A percentile compares a stretch with the other conserved stretches of the same genome.
Evolutionary conservation across 2,329 filamentous ascomycete genomes (phyloP).

Genomic region (Cladosporium sphaerospermum): DNA sequence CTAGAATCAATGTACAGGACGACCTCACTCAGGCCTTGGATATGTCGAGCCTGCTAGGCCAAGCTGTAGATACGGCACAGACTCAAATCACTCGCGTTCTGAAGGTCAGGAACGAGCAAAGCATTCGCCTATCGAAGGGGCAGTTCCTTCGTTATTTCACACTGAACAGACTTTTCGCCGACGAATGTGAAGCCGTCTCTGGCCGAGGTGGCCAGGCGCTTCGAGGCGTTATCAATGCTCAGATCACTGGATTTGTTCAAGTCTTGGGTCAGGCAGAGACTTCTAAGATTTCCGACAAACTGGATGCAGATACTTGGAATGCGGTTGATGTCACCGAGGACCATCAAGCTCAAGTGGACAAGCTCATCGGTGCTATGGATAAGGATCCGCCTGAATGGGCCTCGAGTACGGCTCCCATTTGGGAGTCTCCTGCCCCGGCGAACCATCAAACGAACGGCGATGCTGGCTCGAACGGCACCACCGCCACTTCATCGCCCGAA

Average conservation of each 20-base stretch:
- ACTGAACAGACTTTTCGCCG: constrained; percentile 74
- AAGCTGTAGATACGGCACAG: constrained; percentile 74
- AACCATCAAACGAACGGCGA: constrained; percentile 24
- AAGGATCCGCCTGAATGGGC: constrained; percentile 64
- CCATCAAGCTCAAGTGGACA: constrained; percentile 54
- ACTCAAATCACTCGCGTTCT: constrained; percentile 67
- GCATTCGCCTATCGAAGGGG: constrained; percentile 58
- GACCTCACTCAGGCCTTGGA: constrained; percentile 72
- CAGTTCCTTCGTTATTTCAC: constrained; percentile 77
- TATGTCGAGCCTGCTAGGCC: constrained; percentile 68
- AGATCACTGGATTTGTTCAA: constrained; percentile 75
- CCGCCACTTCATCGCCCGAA: not conserved
- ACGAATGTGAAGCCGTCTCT: constrained; percentile 79
- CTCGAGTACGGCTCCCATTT: constrained; percentile 46
- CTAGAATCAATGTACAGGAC: constrained; percentile 48
- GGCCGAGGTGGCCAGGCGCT: constrained; percentile 68
- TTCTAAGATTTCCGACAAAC: constrained; percentile 65
- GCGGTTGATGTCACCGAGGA: constrained; percentile 66
- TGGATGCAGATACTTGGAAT: constrained; percentile 77
- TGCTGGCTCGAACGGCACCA: constrained; percentile 18
- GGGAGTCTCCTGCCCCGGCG: constrained; percentile 36
- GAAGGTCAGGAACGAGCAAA: constrained; percentile 70
- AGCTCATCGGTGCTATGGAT: constrained; percentile 64
- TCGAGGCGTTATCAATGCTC: constrained; percentile 72
- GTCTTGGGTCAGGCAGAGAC: constrained; percentile 65